Conservation (phyloP, 345 rosid genomes). For the Noccaea caerulescens region DNA sequence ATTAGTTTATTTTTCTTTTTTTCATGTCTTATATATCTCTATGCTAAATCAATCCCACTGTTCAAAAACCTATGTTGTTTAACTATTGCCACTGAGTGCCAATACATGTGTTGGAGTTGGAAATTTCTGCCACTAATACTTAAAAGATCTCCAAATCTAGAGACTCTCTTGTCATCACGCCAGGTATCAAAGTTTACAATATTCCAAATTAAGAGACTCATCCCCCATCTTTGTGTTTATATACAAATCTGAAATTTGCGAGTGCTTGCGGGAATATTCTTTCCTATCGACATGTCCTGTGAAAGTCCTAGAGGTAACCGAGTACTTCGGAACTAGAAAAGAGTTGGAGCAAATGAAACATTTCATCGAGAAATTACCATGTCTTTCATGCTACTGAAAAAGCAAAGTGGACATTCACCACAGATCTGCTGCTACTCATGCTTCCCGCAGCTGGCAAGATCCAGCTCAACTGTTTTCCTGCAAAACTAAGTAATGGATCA, state of each 20-base stretch:
- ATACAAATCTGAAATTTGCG: too few relatives aligned
- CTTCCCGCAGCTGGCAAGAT: neutral
- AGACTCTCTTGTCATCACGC: too few relatives aligned
- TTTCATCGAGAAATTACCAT: neutral
- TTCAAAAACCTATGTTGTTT: too few relatives aligned
- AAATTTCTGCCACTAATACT: too few relatives aligned
- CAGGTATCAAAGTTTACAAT: too few relatives aligned
- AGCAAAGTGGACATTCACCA: neutral
- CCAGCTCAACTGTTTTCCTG: neutral
- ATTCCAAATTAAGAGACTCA: too few relatives aligned
- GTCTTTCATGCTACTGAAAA: neutral
- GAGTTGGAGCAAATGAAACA: neutral
- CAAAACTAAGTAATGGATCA: neutral
- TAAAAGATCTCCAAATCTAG: too few relatives aligned
- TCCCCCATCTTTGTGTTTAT: too few relatives aligned
- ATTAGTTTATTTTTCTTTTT: neutral
- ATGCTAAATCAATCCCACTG: too few relatives aligned
- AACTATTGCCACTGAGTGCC: too few relatives aligned
- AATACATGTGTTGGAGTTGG: too few relatives aligned
- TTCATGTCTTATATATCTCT: too few relatives aligned
- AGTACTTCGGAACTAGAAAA: neutral
- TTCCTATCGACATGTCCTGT: neutral
- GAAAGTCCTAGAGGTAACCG: slow-evolving; percentile 3
- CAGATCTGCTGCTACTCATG: neutral
- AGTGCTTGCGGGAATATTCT: neutral